Conservation (phyloP, 257 asterid genomes). For the Solanum phureja region DNA sequence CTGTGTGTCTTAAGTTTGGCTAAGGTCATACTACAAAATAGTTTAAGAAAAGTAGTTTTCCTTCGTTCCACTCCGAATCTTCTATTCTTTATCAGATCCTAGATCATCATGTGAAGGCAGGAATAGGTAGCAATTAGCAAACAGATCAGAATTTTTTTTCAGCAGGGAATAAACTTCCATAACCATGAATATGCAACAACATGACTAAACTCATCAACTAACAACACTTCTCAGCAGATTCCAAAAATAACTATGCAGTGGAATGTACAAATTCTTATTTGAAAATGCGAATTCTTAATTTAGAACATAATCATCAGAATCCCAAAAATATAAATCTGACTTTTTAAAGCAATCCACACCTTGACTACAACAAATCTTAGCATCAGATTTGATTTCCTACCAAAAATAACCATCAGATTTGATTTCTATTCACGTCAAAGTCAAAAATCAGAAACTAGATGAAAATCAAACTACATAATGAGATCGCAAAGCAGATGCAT, state of each 20-base stretch:
- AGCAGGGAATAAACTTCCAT: not conserved
- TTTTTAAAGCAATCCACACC: not conserved
- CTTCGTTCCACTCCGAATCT: not conserved
- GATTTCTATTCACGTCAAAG: not conserved
- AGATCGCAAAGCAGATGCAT: not conserved
- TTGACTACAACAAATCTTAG: not conserved
- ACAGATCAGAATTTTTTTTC: not conserved
- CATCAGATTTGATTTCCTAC: not conserved
- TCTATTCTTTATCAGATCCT: not conserved
- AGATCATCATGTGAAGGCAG: not conserved
- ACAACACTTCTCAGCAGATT: not conserved
- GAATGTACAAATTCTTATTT: not conserved
- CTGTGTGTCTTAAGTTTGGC: not conserved
- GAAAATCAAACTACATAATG: not conserved
- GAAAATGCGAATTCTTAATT: not conserved
- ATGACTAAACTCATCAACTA: not conserved
- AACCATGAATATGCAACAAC: not conserved
- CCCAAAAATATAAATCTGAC: not conserved
- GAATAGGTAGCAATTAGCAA: not conserved
- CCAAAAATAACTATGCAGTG: not conserved
- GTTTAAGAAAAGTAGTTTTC: not conserved
- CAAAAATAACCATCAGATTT: not conserved
- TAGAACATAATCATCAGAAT: not conserved
- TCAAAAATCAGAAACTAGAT: not conserved
- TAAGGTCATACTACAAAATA: not conserved